These are phyloP conservation scores for Volvox reticuliferus DNA, from an alignment of 139 green algal genomes.

Conservation along the genomic window DNA sequence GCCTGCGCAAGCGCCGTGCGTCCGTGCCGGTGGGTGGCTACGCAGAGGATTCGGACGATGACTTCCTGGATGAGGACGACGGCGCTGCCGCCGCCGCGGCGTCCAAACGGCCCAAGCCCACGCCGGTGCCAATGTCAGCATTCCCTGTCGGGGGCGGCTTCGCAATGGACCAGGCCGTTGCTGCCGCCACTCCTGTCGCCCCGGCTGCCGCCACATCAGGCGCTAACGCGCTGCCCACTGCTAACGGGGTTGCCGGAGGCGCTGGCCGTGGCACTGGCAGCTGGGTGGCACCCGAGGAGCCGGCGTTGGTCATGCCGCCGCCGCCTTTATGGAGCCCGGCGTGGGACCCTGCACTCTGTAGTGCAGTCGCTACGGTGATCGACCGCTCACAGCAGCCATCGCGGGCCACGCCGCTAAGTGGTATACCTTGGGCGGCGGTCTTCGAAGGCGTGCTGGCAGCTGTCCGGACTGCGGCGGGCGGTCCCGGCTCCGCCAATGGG, in stretches of 20 bases:
- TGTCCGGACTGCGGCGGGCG: not conserved
- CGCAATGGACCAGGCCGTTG: not conserved
- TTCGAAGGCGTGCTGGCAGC: constrained; percentile 13
- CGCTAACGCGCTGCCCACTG: not conserved
- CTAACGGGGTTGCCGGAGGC: not conserved
- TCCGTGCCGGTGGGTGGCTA: constrained; percentile 17
- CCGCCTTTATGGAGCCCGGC: constrained; percentile 21
- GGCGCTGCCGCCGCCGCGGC: not conserved
- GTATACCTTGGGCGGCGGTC: constrained; percentile 20
- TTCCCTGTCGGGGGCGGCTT: not conserved
- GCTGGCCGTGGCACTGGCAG: constrained; percentile 1
- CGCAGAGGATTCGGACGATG: constrained; percentile 23
- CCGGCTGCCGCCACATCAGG: not conserved
- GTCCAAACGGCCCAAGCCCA: not conserved
- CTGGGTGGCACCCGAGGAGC: constrained; percentile 20
- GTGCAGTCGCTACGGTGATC: constrained; percentile 11
- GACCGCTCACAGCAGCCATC: not conserved
- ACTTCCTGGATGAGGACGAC: not conserved
- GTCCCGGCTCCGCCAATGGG: not conserved
- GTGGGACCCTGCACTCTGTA: constrained; percentile 41
- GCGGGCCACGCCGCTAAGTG: not conserved
- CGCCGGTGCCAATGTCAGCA: not conserved
- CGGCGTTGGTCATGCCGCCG: not conserved
- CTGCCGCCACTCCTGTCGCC: not conserved
- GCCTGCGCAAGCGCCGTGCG: not conserved